These are phyloP conservation scores for Russula olivacea DNA, from an alignment of 768 basidiomycete species.

Conservation along the genomic window DNA sequence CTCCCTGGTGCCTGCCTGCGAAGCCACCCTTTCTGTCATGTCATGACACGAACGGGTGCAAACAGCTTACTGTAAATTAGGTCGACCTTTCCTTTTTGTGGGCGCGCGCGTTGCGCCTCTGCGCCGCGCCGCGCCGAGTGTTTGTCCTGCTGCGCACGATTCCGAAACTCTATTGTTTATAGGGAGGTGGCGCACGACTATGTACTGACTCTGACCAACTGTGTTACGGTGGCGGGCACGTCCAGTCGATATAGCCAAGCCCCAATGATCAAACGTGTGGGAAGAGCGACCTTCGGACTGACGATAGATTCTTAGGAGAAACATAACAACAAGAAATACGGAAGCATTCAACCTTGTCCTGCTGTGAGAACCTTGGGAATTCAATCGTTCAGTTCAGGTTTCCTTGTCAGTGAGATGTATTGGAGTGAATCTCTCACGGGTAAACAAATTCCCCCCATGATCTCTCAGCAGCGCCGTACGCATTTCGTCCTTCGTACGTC, in stretches of 20 bases:
- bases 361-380: not conserved
- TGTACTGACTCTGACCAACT: not conserved
- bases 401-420: not conserved
- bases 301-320: not conserved
- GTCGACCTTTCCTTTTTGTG: not conserved
- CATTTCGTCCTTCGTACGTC: slow-evolving; percentile 9
- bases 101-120: not conserved
- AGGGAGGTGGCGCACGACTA: not conserved
- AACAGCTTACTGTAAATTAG: not conserved
- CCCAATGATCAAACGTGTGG: not conserved
- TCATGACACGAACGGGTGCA: not conserved
- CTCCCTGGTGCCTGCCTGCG: slow-evolving; percentile 19
- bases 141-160: not conserved
- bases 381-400: not conserved
- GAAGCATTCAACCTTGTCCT: slow-evolving; percentile 4
- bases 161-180: not conserved
- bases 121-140: not conserved
- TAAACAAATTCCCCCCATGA: not conserved
- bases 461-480: not conserved
- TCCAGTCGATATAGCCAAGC: not conserved
- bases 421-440: slow-evolving; percentile 3
- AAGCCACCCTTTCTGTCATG: not conserved
- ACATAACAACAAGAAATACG: not conserved
- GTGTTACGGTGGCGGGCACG: not conserved
- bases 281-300: slow-evolving; percentile 1